A percentile compares a stretch with the other conserved stretches of the same genome.
These are phyloP conservation scores for Hordeum pubiflorum DNA, from an alignment of 202 grass and related monocot species.

Conservation along the genomic window DNA sequence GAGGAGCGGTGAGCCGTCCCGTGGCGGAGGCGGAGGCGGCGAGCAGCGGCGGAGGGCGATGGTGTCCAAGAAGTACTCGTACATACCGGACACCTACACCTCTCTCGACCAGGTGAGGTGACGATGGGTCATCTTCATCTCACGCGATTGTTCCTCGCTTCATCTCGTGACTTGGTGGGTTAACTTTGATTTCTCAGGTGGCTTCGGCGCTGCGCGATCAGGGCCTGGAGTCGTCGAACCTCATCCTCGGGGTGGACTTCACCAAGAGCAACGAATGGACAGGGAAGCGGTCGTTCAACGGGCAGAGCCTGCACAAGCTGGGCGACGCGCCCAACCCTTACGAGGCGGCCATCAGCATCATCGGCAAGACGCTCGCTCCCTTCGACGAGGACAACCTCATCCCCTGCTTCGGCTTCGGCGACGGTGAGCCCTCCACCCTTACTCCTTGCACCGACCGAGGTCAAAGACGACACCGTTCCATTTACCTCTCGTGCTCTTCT, in stretches of 20 bases:
- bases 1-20: background rate
- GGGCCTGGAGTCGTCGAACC: constrained; percentile 87
- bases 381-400: constrained; percentile 94
- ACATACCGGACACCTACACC: constrained; percentile 64
- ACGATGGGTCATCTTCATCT: background rate
- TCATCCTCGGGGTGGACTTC: constrained; percentile 87
- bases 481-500: background rate
- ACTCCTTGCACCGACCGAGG: background rate
- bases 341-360: constrained; percentile 81
- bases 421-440: constrained; percentile 28
- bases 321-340: constrained; percentile 56
- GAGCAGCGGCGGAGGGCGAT: constrained; percentile 1
- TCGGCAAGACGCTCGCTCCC: constrained; percentile 74
- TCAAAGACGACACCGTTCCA: background rate
- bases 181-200: constrained; percentile 35
- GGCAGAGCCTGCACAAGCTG: constrained; percentile 71
- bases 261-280: constrained; percentile 99
- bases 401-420: constrained; percentile 94
- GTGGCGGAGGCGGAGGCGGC: background rate
- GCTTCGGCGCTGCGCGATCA: constrained; percentile 43
- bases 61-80: constrained; percentile 58
- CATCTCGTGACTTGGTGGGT: background rate
- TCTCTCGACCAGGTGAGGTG: constrained; percentile 54
- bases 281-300: constrained; percentile 64
- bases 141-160: background rate